A percentile compares a stretch with the other conserved stretches of the same genome.
Conservation (phyloP, 768 basidiomycete genomes). For the Chalciporus chontae region DNA sequence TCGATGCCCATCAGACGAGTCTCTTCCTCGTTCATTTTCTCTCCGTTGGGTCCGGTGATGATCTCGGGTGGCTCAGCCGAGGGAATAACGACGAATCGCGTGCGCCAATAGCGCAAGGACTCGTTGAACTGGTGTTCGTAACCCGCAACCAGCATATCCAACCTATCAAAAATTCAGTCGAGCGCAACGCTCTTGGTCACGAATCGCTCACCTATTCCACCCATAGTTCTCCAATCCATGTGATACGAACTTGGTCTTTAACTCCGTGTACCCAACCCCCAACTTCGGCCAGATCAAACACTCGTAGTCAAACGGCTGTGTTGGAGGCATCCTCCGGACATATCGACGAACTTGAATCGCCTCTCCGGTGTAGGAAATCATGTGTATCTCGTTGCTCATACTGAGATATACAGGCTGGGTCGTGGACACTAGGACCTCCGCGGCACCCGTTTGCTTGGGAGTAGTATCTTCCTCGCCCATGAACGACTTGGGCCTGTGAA, state of each 20-base stretch:
- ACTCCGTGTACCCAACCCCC: constrained; percentile 82
- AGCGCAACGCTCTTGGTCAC: not conserved
- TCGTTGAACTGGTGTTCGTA: constrained; percentile 80
- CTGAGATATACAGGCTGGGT: constrained; percentile 82
- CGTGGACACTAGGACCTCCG: constrained; percentile 58
- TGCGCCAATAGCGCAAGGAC: constrained; percentile 89
- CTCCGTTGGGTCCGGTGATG: constrained; percentile 58
- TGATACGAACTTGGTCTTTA: constrained; percentile 68
- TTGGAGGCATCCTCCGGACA: constrained; percentile 66
- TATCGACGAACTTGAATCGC: constrained; percentile 85
- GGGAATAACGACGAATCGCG: constrained; percentile 90
- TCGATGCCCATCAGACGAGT: constrained; percentile 86
- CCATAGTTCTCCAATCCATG: constrained; percentile 81
- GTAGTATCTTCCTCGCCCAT: constrained; percentile 49
- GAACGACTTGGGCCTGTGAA: constrained; percentile 56
- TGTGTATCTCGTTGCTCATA: constrained; percentile 94
- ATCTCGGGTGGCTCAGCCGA: constrained; percentile 64
- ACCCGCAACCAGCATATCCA: constrained; percentile 83
- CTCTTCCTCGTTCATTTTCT: constrained; percentile 82
- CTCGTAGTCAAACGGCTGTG: constrained; percentile 68
- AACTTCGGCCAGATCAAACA: constrained; percentile 94
- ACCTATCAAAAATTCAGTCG: constrained; percentile 36
- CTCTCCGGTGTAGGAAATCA: constrained; percentile 88
- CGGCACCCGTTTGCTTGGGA: constrained; percentile 59
- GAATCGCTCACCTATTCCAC: constrained; percentile 68